These are phyloP conservation scores for Lepraria neglecta DNA, from an alignment of 495 filamentous ascomycete genomes.

Conservation along the genomic window DNA sequence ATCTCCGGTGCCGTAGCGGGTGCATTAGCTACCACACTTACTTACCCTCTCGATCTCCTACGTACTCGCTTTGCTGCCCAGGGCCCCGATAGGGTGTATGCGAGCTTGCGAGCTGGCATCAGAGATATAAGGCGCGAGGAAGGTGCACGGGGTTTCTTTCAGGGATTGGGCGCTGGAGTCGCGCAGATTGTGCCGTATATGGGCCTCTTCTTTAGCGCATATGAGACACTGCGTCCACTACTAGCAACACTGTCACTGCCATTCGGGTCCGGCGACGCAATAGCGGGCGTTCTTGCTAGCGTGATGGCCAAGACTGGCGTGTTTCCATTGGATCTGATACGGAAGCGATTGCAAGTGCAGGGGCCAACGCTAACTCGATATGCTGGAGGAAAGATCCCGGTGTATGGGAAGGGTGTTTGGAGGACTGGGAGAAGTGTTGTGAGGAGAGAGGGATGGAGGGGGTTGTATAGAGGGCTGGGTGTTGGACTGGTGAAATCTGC, in stretches of 20 bases:
- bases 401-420: conserved; percentile 59
- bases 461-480: conserved; percentile 80
- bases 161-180: conserved; percentile 71
- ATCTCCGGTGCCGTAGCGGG: conserved; percentile 75
- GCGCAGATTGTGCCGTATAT: conserved; percentile 90
- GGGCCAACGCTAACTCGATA: conserved; percentile 74
- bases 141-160: conserved; percentile 74
- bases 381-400: conserved; percentile 81
- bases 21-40: conserved; percentile 69
- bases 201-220: conserved; percentile 89
- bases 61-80: conserved; percentile 94
- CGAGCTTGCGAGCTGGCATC: conserved; percentile 58
- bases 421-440: conserved; percentile 62
- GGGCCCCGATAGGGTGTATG: conserved; percentile 75
- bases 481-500: conserved; percentile 92
- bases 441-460: conserved; percentile 63
- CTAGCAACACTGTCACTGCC: conserved; percentile 53
- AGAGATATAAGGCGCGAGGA: conserved; percentile 67
- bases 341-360: conserved; percentile 93
- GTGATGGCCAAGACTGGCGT: conserved; percentile 80
- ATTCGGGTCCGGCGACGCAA: conserved; percentile 71
- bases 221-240: conserved; percentile 61
- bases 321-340: conserved; percentile 88
- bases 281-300: conserved; percentile 70
- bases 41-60: conserved; percentile 90